Evolutionary conservation across 2,329 filamentous ascomycete species (phyloP).

Genomic region (Xylariaceae sp.): DNA sequence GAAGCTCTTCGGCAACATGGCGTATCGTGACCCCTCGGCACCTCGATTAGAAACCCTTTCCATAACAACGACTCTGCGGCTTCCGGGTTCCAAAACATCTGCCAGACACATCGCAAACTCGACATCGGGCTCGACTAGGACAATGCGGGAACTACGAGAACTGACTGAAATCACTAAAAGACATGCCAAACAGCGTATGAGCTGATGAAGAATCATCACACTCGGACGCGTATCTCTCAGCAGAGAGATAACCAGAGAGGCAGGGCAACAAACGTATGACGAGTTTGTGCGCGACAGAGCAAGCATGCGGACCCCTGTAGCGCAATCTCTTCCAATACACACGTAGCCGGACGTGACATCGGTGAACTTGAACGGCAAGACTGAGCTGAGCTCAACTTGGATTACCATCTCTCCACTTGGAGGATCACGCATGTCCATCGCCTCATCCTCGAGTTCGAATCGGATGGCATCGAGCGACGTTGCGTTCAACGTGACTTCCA

Average conservation of each 20-base stretch:
- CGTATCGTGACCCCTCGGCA: constrained; percentile 18
- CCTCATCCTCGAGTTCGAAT: constrained; percentile 20
- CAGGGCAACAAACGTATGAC: constrained; percentile 31
- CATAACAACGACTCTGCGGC: constrained; percentile 5
- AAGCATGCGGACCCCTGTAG: constrained; percentile 25
- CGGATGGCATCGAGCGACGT: constrained; percentile 17
- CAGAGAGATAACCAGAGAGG: constrained; percentile 19
- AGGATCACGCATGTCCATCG: neutral
- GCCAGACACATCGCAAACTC: constrained; percentile 27
- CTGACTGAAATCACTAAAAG: constrained; percentile 15
- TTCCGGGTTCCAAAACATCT: constrained; percentile 16
- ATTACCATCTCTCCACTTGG: constrained; percentile 17
- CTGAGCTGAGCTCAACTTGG: constrained; percentile 36
- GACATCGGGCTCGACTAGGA: constrained; percentile 35
- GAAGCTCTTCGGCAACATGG: constrained; percentile 16
- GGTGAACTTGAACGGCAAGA: constrained; percentile 28
- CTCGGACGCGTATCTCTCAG: constrained; percentile 11
- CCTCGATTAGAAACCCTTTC: constrained; percentile 3
- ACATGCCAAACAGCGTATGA: constrained; percentile 24
- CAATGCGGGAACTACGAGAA: constrained; percentile 12
- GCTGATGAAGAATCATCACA: constrained; percentile 23
- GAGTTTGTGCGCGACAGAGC: constrained; percentile 32
- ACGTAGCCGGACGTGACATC: constrained; percentile 23
- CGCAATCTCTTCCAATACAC: constrained; percentile 31
- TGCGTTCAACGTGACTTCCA: constrained; percentile 27